phyloP scores from a whole-genome alignment of 768 basidiomycete species.

The Kwoniella pini region DNA sequence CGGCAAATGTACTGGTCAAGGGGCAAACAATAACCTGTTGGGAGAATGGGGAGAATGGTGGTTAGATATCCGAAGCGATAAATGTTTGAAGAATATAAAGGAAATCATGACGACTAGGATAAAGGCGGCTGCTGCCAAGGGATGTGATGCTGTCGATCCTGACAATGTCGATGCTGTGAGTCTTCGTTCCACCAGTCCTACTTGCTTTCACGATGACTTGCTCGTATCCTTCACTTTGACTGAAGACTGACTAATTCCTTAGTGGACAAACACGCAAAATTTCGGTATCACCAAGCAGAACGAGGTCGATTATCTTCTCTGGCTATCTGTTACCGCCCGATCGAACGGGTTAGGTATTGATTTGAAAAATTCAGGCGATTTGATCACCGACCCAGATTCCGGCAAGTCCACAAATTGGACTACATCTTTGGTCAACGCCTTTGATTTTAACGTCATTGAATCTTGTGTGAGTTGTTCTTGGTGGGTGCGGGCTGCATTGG shows the following conservation, averaged over 20 bases:
- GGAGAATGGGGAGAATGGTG: conserved; percentile 41
- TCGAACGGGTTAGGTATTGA: conserved; percentile 20
- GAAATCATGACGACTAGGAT: conserved; percentile 22
- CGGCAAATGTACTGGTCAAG: conserved; percentile 19
- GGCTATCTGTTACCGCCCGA: conserved; percentile 30
- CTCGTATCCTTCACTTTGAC: too few relatives aligned
- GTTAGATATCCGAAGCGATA: conserved; percentile 30
- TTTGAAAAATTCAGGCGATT: conserved; percentile 37
- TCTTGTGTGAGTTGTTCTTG: conserved; percentile 29
- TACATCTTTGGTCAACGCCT: conserved; percentile 23
- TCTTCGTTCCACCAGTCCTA: background rate
- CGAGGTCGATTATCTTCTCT: conserved; percentile 37
- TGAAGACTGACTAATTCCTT: too few relatives aligned
- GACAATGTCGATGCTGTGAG: conserved; percentile 44
- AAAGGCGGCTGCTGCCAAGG: conserved; percentile 23
- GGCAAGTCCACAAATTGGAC: conserved; percentile 17
- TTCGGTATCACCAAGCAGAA: conserved; percentile 34
- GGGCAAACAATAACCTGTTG: conserved; percentile 24
- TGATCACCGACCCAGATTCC: conserved; percentile 21
- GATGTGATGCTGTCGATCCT: conserved; percentile 42
- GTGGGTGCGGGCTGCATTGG: too few relatives aligned
- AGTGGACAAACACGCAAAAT: conserved; percentile 26
- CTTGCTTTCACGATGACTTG: background rate
- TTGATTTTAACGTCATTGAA: conserved; percentile 43
- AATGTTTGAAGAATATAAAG: conserved; percentile 29